A percentile compares a stretch with the other conserved stretches of the same genome.
phyloP scores from a whole-genome alignment of 257 asterid species.

The Linderniella brevidens region DNA sequence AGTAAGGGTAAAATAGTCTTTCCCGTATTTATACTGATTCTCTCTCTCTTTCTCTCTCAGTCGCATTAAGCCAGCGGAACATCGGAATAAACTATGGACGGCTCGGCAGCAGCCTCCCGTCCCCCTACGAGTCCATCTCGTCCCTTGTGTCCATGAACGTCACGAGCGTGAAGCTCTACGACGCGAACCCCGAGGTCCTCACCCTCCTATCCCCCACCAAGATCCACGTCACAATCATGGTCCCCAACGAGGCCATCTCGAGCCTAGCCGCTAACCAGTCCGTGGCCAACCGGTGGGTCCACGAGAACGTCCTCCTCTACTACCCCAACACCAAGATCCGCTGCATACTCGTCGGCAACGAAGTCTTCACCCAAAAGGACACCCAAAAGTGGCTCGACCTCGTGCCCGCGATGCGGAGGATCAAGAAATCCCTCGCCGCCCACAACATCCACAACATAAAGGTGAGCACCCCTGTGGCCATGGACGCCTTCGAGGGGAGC shows the following conservation, averaged over 20 bases:
- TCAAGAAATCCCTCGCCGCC: constrained; percentile 20
- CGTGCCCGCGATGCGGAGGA: constrained; percentile 50
- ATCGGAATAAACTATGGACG: constrained; percentile 59
- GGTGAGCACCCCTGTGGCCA: constrained; percentile 53
- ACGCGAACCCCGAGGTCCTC: constrained; percentile 46
- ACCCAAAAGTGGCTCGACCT: constrained; percentile 28
- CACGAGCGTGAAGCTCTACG: constrained; percentile 37
- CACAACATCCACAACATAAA: constrained; percentile 45
- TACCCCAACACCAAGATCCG: constrained; percentile 44
- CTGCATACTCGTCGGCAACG: constrained; percentile 53
- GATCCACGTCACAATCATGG: constrained; percentile 42
- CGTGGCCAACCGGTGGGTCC: constrained; percentile 40
- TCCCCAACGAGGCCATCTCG: constrained; percentile 30
- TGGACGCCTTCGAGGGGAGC: constrained; percentile 38
- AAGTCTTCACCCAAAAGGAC: constrained; percentile 30
- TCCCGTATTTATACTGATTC: too few relatives aligned
- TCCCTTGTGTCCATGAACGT: constrained; percentile 25
- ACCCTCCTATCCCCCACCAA: constrained; percentile 40
- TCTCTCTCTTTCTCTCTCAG: too few relatives aligned
- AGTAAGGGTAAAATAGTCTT: too few relatives aligned
- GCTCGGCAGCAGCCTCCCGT: constrained; percentile 35
- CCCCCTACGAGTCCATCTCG: constrained; percentile 37
- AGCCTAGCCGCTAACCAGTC: constrained; percentile 35
- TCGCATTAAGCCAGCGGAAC: constrained; percentile 16
- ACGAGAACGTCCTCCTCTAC: constrained; percentile 28